A percentile compares a stretch with the other conserved stretches of the same genome.
Conservation (phyloP, 176 grass and related monocot species). For the Hsuehochloa calcarea region DNA sequence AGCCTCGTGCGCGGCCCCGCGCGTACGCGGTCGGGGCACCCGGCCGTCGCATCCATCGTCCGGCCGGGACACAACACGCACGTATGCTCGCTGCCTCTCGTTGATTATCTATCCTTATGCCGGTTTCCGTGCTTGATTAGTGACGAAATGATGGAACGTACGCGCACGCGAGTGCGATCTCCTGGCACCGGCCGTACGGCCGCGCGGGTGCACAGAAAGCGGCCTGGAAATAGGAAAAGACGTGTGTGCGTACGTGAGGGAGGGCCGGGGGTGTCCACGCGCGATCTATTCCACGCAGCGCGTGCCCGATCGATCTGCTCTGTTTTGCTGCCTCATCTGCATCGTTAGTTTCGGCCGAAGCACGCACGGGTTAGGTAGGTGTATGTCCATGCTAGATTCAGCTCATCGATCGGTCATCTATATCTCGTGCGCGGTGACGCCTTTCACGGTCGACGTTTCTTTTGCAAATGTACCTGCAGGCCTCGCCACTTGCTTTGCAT, state of each 20-base stretch:
- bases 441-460: background rate
- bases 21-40: background rate
- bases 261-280: background rate
- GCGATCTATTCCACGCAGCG: too few relatives aligned
- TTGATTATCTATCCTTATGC: background rate
- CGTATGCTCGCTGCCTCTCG: background rate
- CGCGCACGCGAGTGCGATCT: slow-evolving; percentile 27
- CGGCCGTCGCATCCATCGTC: background rate
- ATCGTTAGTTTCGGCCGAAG: too few relatives aligned
- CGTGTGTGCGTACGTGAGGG: background rate
- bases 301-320: background rate
- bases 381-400: background rate
- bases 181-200: background rate
- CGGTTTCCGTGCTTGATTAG: background rate
- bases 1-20: background rate
- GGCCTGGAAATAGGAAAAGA: background rate
- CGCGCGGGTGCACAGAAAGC: background rate
- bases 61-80: background rate
- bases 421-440: too few relatives aligned
- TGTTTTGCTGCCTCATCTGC: background rate
- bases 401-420: background rate
- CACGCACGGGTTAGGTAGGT: too few relatives aligned
- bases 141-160: background rate
- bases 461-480: background rate
- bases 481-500: background rate